phyloP scores from a whole-genome alignment of 306 rosid genomes.

The Erythrophleum fordii region DNA sequence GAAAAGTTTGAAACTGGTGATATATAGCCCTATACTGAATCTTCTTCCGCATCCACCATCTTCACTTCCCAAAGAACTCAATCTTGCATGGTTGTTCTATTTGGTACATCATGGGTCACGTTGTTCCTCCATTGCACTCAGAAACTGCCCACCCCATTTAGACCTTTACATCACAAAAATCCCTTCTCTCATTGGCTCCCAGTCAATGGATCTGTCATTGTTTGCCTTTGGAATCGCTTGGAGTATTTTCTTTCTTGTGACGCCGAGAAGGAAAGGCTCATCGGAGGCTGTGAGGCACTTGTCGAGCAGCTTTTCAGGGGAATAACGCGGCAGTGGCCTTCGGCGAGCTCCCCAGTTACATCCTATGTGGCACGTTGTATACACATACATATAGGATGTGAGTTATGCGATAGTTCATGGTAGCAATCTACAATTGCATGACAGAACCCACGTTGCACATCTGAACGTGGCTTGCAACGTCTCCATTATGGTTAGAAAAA shows the following conservation, averaged over 20 bases:
- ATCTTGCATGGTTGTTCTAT: slow-evolving; percentile 74
- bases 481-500: too few species aligned
- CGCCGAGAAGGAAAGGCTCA: slow-evolving; percentile 72
- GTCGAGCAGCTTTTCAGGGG: slow-evolving; percentile 77
- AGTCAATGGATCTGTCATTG: slow-evolving; percentile 55
- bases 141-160: slow-evolving; percentile 63
- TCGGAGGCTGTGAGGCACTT: slow-evolving; percentile 80
- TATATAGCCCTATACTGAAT: not conserved
- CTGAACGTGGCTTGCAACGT: too few species aligned
- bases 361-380: too few species aligned
- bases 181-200: slow-evolving; percentile 82
- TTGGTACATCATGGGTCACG: slow-evolving; percentile 83
- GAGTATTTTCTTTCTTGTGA: slow-evolving; percentile 76
- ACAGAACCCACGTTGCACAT: too few species aligned
- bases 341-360: slow-evolving; percentile 63
- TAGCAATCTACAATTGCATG: too few species aligned
- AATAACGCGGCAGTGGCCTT: slow-evolving; percentile 56
- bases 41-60: slow-evolving; percentile 44
- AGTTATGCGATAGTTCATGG: too few species aligned
- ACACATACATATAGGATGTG: too few species aligned
- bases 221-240: slow-evolving; percentile 58
- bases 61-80: slow-evolving; percentile 87
- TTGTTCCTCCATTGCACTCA: slow-evolving; percentile 95
- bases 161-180: slow-evolving; percentile 64
- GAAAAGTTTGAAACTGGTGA: not conserved